Base-by-base conservation (phyloP, 2,329 filamentous ascomycete species). In the Tetracladium maxilliforme region DNA sequence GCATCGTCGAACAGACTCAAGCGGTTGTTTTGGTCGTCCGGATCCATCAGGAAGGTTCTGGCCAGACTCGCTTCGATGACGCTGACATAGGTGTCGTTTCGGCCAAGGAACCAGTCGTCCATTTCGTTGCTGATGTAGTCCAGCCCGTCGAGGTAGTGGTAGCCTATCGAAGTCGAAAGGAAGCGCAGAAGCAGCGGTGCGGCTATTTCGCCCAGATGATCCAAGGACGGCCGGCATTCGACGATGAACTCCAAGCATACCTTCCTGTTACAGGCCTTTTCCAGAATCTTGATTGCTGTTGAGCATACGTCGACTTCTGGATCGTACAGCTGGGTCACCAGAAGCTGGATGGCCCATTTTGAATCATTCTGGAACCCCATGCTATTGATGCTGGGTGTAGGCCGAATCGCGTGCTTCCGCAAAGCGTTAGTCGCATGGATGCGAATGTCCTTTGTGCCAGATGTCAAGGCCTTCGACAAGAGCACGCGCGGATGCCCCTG, bases 91-190 rank as follows among this genome's bases (percentile, higher is more conserved):
- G 74, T 77, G 47, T 98, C 87, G 44, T 98, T 98, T 22, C 90
- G 74, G 10, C 90, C 90, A 16, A 98, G 62, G 44, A 95, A 98
- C 90, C 90, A 98, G 52, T 98, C 92, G 39, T 98, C 90, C 90
- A 98, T 98, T 48, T 98, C 92, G 45, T 92, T 90, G 33, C 86
- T 94, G 49, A 98, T 98, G 46, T 98, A 98, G 54, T 98, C 92
- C 21, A 98, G 61, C 0, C 86, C 90, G 44, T 95, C 84, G 6
- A 98, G 64, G 49, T 98, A 98, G 49, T 95, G 86, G 44, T 98
- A 98, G 24, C 90, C 90, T 29, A 94, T 87, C 3, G 86, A 94
- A 1, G 87, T 95, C 1, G 86, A 94, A 27, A 98, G 51, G 49
- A 98, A 98, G 20, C 90, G 77, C 25, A 98, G 59, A 5, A 98